A percentile compares a stretch with the other conserved stretches of the same genome.
phyloP scores from a whole-genome alignment of 140 eudicot species.

The Stevia rebaudiana region DNA sequence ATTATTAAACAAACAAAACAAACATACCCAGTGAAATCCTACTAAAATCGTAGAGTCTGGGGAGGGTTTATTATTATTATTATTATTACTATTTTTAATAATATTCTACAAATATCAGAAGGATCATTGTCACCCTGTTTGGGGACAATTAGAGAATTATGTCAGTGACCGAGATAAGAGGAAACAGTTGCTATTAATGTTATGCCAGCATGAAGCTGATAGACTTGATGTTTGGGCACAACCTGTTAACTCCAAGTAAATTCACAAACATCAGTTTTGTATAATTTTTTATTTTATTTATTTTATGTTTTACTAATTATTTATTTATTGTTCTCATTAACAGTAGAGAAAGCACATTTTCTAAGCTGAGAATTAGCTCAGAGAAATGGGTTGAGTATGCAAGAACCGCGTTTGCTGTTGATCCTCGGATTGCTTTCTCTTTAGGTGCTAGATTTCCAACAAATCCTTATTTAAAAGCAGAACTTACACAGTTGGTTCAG shows the following conservation, averaged over 20 bases:
- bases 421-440: constrained; percentile 82
- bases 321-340: constrained; percentile 9
- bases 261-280: constrained; percentile 4
- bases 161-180: constrained; percentile 76
- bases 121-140: constrained; percentile 79
- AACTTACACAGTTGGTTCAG: constrained; percentile 81
- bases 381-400: constrained; percentile 88
- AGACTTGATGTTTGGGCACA: constrained; percentile 99
- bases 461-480: constrained; percentile 59
- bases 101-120: constrained; percentile 36
- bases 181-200: constrained; percentile 85
- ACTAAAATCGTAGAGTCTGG: too few species aligned
- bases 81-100: too few species aligned
- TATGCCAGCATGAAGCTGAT: constrained; percentile 95
- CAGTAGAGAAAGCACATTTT: constrained; percentile 52
- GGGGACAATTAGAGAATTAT: constrained; percentile 90
- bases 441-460: constrained; percentile 84
- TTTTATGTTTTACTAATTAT: background rate
- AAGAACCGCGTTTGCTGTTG: constrained; percentile 90
- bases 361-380: constrained; percentile 59
- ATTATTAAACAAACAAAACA: too few species aligned
- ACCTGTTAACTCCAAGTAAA: constrained; percentile 78
- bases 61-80: too few species aligned
- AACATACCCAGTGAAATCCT: too few species aligned
- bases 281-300: background rate